Conservation (phyloP, 2,329 filamentous ascomycete species). For the Hypoxylon sp. region DNA sequence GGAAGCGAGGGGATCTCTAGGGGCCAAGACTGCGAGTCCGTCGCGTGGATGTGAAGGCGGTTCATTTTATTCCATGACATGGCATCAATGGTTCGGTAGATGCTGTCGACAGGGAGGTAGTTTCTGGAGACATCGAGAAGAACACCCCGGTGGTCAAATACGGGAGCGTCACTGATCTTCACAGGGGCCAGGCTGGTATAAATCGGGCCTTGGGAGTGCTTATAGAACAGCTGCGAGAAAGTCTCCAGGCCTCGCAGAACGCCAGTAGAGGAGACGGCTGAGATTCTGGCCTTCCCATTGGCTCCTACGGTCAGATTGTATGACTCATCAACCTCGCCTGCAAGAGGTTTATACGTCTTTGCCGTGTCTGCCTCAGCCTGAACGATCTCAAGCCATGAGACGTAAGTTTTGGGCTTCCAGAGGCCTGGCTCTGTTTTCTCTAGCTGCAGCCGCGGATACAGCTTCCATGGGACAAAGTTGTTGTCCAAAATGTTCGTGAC, state of each 20-base stretch:
- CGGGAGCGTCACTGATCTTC: slow-evolving; percentile 78
- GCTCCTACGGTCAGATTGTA: slow-evolving; percentile 76
- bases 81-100: slow-evolving; percentile 83
- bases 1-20: slow-evolving; percentile 84
- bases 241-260: slow-evolving; percentile 81
- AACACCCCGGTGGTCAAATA: slow-evolving; percentile 82
- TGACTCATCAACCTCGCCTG: slow-evolving; percentile 79
- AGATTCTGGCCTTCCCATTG: slow-evolving; percentile 73
- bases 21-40: slow-evolving; percentile 89
- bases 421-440: slow-evolving; percentile 75
- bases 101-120: slow-evolving; percentile 76
- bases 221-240: slow-evolving; percentile 84
- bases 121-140: slow-evolving; percentile 84
- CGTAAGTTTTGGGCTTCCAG: slow-evolving; percentile 60
- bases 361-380: slow-evolving; percentile 70
- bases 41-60: slow-evolving; percentile 83
- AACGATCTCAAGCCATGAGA: slow-evolving; percentile 73
- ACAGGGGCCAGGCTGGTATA: slow-evolving; percentile 83
- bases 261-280: slow-evolving; percentile 76
- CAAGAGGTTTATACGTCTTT: slow-evolving; percentile 71
- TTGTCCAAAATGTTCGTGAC: slow-evolving; percentile 75
- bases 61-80: slow-evolving; percentile 87
- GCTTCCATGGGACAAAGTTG: slow-evolving; percentile 84
- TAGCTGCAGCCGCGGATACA: slow-evolving; percentile 72
- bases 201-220: slow-evolving; percentile 72